Evolutionary conservation across 2,329 filamentous ascomycete genomes (phyloP).

Genomic region (Aspergillus unguis): DNA sequence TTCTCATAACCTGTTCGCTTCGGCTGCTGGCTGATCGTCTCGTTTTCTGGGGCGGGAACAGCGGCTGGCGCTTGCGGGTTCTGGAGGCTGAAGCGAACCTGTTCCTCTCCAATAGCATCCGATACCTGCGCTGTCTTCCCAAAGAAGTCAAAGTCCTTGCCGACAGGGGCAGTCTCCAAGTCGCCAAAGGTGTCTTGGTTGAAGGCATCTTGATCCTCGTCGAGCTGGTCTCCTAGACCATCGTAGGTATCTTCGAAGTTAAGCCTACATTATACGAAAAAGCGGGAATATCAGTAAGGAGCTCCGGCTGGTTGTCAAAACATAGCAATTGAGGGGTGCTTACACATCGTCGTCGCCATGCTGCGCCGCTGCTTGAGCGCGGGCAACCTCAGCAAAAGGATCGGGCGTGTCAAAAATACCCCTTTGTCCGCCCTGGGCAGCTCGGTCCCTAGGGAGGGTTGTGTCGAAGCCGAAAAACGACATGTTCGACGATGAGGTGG

Average conservation of each 20-base stretch:
- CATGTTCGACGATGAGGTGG: constrained; percentile 52
- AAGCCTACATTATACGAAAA: constrained; percentile 47
- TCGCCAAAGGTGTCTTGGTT: constrained; percentile 92
- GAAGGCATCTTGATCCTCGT: constrained; percentile 89
- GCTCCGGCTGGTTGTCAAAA: not conserved
- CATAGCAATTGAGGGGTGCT: constrained; percentile 34
- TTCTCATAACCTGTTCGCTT: constrained; percentile 84
- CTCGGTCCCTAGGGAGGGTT: constrained; percentile 61
- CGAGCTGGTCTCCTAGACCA: constrained; percentile 82
- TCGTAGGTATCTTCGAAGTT: constrained; percentile 99
- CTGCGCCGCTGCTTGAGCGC: constrained; percentile 46
- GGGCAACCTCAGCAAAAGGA: constrained; percentile 79
- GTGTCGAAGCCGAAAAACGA: constrained; percentile 90
- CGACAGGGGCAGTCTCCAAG: constrained; percentile 54
- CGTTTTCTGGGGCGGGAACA: constrained; percentile 29
- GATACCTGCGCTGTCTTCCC: constrained; percentile 85
- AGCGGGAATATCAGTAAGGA: not conserved
- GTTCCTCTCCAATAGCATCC: constrained; percentile 84
- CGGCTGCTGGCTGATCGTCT: constrained; percentile 51
- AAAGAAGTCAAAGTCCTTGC: constrained; percentile 97
- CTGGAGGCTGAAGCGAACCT: constrained; percentile 76
- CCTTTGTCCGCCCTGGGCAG: constrained; percentile 67
- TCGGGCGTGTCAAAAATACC: constrained; percentile 76
- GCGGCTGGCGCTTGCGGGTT: constrained; percentile 52
- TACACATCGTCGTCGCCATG: constrained; percentile 59